A percentile compares a stretch with the other conserved stretches of the same genome.
These are phyloP conservation scores for Perkinsus olseni DNA, from an alignment of 169 alveolate species.

Conservation along the genomic window DNA sequence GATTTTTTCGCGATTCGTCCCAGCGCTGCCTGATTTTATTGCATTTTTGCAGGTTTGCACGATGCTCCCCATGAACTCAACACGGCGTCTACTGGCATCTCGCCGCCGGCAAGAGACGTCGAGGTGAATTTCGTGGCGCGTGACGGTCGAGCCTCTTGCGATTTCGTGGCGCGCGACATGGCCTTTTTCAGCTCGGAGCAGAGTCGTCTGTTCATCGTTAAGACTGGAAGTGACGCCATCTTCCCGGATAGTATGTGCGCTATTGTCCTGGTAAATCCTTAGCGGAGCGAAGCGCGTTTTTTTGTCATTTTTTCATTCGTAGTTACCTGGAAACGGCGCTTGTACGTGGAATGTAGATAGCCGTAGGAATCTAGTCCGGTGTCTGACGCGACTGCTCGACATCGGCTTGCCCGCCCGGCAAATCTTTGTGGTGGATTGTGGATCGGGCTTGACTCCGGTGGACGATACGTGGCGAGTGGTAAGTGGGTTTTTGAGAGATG, in stretches of 20 bases:
- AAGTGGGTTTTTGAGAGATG: not conserved
- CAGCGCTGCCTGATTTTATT: too few relatives aligned
- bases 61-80: not conserved
- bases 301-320: not conserved
- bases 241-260: not conserved
- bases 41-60: not conserved
- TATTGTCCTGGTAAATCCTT: not conserved
- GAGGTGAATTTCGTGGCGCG: not conserved
- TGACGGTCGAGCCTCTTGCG: not conserved
- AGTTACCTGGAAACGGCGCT: not conserved
- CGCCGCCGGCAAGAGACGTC: not conserved
- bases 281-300: not conserved
- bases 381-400: not conserved
- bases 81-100: not conserved
- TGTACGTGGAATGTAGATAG: not conserved
- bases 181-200: not conserved
- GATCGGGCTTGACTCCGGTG: not conserved
- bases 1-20: too few relatives aligned
- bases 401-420: not conserved
- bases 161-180: too few relatives aligned
- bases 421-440: not conserved
- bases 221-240: not conserved
- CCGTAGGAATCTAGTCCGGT: not conserved
- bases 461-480: not conserved
- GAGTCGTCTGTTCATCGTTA: not conserved